A percentile compares a stretch with the other conserved stretches of the same genome.
phyloP scores from a whole-genome alignment of 116 monocot species.

The Phalaenopsis hybrid region DNA sequence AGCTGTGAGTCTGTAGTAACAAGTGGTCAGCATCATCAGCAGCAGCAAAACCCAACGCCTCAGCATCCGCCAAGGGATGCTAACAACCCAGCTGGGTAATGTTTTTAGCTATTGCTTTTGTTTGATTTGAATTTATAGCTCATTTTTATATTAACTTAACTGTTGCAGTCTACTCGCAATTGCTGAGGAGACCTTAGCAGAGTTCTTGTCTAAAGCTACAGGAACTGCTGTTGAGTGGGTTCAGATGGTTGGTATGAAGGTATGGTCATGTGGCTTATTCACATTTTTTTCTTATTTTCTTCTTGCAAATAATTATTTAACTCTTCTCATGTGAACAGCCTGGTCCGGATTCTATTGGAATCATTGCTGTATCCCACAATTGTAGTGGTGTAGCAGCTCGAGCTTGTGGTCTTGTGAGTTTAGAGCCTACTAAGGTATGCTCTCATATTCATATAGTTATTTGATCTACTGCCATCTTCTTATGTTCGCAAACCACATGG shows the following conservation, averaged over 20 bases:
- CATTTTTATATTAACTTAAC: background rate
- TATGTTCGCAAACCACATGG: background rate
- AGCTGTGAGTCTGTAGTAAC: constrained; percentile 30
- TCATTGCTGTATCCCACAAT: constrained; percentile 53
- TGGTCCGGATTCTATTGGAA: constrained; percentile 82
- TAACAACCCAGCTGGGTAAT: constrained; percentile 71
- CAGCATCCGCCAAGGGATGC: constrained; percentile 60
- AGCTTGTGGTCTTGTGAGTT: constrained; percentile 59
- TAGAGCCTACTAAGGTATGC: constrained; percentile 56
- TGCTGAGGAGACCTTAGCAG: constrained; percentile 69
- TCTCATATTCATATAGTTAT: background rate
- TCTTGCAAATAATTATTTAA: background rate
- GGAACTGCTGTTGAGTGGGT: constrained; percentile 82
- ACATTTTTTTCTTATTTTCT: background rate
- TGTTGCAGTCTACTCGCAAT: constrained; percentile 52
- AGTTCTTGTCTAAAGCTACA: constrained; percentile 79
- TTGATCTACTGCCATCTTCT: background rate
- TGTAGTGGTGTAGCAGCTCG: constrained; percentile 57
- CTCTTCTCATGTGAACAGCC: constrained; percentile 33
- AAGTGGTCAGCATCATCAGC: constrained; percentile 63
- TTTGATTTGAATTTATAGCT: too few species aligned
- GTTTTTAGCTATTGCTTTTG: background rate
- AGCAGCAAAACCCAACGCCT: constrained; percentile 64
- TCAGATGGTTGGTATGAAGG: constrained; percentile 87
- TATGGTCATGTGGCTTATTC: constrained; percentile 2